These are phyloP conservation scores for Trichophyton benhamiae DNA, from an alignment of 2,329 filamentous ascomycete genomes.

Conservation along the genomic window DNA sequence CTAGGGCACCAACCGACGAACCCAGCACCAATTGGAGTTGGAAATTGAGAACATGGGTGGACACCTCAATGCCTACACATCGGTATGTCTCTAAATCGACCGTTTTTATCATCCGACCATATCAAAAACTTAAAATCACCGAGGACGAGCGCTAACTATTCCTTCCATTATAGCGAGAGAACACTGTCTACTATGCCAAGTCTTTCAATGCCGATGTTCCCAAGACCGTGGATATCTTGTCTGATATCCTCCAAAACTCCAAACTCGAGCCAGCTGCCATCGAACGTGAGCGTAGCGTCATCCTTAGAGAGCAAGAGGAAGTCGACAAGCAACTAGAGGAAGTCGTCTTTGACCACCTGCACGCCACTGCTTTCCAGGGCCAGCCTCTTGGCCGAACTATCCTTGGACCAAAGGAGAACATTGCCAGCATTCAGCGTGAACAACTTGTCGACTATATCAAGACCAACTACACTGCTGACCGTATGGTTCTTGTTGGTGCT, in stretches of 20 bases:
- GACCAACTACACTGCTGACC: slow-evolving; percentile 98
- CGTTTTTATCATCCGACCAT: not conserved
- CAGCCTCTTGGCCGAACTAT: slow-evolving; percentile 97
- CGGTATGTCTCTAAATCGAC: slow-evolving; percentile 48
- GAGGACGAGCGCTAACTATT: not conserved
- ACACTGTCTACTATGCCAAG: slow-evolving; percentile 99
- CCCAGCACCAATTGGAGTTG: slow-evolving; percentile 93
- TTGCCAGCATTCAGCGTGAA: slow-evolving; percentile 82
- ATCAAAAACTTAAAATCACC: not conserved
- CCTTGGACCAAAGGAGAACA: slow-evolving; percentile 95
- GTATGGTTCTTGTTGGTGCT: slow-evolving; percentile 95
- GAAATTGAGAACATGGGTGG: slow-evolving; percentile 99
- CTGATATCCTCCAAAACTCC: slow-evolving; percentile 98
- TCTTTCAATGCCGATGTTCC: slow-evolving; percentile 96
- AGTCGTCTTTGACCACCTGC: slow-evolving; percentile 97
- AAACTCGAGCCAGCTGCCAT: slow-evolving; percentile 89
- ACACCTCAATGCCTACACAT: slow-evolving; percentile 98
- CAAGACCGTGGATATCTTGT: slow-evolving; percentile 91
- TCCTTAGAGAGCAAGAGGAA: slow-evolving; percentile 96
- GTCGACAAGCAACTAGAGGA: slow-evolving; percentile 99
- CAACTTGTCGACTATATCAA: slow-evolving; percentile 96
- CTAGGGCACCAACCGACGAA: slow-evolving; percentile 79
- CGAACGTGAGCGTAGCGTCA: slow-evolving; percentile 96
- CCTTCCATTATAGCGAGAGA: slow-evolving; percentile 59
- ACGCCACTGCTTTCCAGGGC: slow-evolving; percentile 93